phyloP scores from a whole-genome alignment of 2,329 filamentous ascomycete species.

The Fusarium sororula region DNA sequence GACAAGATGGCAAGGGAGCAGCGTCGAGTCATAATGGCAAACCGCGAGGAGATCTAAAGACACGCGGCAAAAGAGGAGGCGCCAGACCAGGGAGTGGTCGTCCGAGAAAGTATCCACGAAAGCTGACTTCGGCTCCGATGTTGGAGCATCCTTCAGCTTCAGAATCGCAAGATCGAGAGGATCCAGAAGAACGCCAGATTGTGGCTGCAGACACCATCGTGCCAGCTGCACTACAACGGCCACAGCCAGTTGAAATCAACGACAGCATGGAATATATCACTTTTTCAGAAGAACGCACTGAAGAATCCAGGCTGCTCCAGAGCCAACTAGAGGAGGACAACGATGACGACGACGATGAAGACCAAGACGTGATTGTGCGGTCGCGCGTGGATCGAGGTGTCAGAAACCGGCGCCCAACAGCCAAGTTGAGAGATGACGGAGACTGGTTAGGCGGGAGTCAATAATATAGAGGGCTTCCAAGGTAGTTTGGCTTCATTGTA shows the following conservation, averaged over 20 bases:
- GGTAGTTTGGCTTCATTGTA: background rate
- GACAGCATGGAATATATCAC: conserved; percentile 43
- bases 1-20: conserved; percentile 19
- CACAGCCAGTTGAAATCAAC: conserved; percentile 4
- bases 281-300: conserved; percentile 43
- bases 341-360: conserved; percentile 43
- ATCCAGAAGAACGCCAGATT: conserved; percentile 19
- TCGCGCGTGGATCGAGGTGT: conserved; percentile 36
- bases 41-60: conserved; percentile 41
- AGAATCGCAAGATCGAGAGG: conserved; percentile 11
- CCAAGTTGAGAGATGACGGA: conserved; percentile 50
- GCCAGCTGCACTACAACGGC: background rate
- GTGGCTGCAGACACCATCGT: conserved; percentile 22
- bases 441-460: conserved; percentile 18
- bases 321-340: conserved; percentile 38
- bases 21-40: conserved; percentile 19
- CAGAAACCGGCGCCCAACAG: conserved; percentile 47
- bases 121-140: conserved; percentile 10
- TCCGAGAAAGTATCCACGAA: conserved; percentile 51
- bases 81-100: conserved; percentile 52
- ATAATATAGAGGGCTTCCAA: conserved; percentile 2
- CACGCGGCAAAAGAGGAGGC: conserved; percentile 50
- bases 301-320: conserved; percentile 22
- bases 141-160: conserved; percentile 1
- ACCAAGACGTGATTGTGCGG: conserved; percentile 46